Evolutionary conservation across 2,329 filamentous ascomycete species (phyloP), one percentile per base, ranked within the genome.

Genomic region (Colletotrichum simmondsii): DNA sequence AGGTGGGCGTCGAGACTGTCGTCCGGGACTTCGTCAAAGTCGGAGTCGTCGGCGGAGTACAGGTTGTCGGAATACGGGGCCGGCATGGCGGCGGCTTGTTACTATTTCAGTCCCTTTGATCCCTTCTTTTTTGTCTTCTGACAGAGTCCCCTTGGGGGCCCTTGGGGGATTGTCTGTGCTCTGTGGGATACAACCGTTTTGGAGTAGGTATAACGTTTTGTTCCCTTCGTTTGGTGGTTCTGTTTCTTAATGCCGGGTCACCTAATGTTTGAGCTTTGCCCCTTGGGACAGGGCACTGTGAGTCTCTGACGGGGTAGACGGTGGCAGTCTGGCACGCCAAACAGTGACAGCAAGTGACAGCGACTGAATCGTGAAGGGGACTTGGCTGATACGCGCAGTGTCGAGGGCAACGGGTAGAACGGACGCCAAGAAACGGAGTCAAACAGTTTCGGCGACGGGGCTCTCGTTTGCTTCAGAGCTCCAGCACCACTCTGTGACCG

Each of bases 41-140:
- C 70, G 65, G 37, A 56, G 42, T 69, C 74, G 57, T 72, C 65
- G 54, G 46, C 65, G 70, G 73, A 75, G 63, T 74, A 76, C 61
- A 76, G 58, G 52, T 83, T 79, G 70, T 79, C 80, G 30, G 86
- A 84, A 79, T 87, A 85, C n/a, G 84, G 84, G 35, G 79, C 78
- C 65, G 85, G 79, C 86, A 87, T 88, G 79, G 76, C 80, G 76
- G 75, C 71, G 57, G 64, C 11, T 35, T 35, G 32, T 73, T 72
- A 75, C 74, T 75, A 76, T 74, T 66, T 66, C 60, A 37, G 61
- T 66, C n/a, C 52, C 59, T 62, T 28, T 35, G 32, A 35, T 24
- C 14, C 26, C 54, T 42, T 19, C 61, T 49, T 30, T 56, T 35
- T 16, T 30, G 24, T 30, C 35, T 52, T 7, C 35, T 49, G 19